Base-by-base conservation (phyloP, 257 asterid genomes). In the Solanum bulbocastanum region DNA sequence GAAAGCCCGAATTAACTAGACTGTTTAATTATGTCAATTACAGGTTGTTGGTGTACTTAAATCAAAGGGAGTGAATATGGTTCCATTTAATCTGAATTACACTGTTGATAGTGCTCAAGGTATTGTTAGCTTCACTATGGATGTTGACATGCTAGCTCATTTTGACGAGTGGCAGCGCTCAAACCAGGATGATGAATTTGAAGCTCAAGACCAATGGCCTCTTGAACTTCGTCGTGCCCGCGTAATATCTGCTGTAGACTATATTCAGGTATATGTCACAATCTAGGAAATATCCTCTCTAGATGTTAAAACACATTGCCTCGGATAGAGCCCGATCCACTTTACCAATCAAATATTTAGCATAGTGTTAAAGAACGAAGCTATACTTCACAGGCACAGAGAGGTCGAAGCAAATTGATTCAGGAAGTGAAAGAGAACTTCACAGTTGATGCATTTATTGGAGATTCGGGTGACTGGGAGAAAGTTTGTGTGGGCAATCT, bases 161-260 rank as follows among this genome's bases (percentile, higher is more conserved):
- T 97, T 97, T 13, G 99, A 97, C 33, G 94, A 97, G 90, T 97
- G 99, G 99, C 99, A 96, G 87, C 95, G 96, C 11, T 85, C 93
- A 8, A 94, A 93, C 87, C 87, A 82, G 89, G 99, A 97, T 88
- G 98, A 95, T 84, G 94, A 94, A 46, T 97, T 91, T 72, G 99
- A 97, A 93, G 98, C 96, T 91, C 98, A 96, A 90, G 96, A 96
- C 85, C 99, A 97, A 73, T 97, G 99, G 99, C 99, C 99, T 42
- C 90, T 93, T 88, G 98, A 97, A 88, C 98, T 97, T 87, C 95
- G 96, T 3, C 93, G 98, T 39, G 99, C 98, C 81, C 98, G 98
- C 65, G 98, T 95, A n/a, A 49, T 97, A 62, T 93, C 99, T 72
- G 99, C 99, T 5, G 98, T 97, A 10, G 99, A 96, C 88, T 97